These are phyloP conservation scores for Coccinonectria pachysandricola DNA, from an alignment of 2,329 filamentous ascomycete genomes.

Conservation along the genomic window DNA sequence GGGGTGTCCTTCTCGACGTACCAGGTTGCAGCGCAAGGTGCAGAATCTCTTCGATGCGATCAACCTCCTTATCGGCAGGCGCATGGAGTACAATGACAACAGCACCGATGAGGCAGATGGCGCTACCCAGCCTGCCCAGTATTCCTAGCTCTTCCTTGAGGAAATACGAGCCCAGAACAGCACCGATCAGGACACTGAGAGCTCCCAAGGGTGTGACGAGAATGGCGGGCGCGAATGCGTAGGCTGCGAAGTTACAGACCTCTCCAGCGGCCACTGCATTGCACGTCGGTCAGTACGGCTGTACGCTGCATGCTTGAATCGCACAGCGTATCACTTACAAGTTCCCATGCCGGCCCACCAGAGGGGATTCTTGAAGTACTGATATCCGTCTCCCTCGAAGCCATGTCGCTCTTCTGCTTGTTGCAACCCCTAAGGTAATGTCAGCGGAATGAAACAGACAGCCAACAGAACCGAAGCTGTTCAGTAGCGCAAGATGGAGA, in stretches of 20 bases:
- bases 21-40: slow-evolving; percentile 84
- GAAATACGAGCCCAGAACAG: slow-evolving; percentile 91
- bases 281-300: slow-evolving; percentile 11
- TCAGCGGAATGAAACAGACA: slow-evolving; percentile 10
- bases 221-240: slow-evolving; percentile 97
- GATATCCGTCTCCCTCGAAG: slow-evolving; percentile 92
- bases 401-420: slow-evolving; percentile 86
- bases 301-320: neutral
- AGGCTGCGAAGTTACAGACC: slow-evolving; percentile 94
- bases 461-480: too few relatives aligned
- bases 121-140: slow-evolving; percentile 87
- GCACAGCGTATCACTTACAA: slow-evolving; percentile 47
- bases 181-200: slow-evolving; percentile 87
- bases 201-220: slow-evolving; percentile 91
- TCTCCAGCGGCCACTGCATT: slow-evolving; percentile 77
- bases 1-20: slow-evolving; percentile 39
- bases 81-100: slow-evolving; percentile 97
- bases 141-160: slow-evolving; percentile 82
- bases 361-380: slow-evolving; percentile 85
- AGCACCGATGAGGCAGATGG: slow-evolving; percentile 89
- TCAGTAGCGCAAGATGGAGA: too few relatives aligned
- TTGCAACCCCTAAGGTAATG: slow-evolving; percentile 59
- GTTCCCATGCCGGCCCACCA: slow-evolving; percentile 96
- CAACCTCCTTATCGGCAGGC: slow-evolving; percentile 82
- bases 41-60: slow-evolving; percentile 85